Percentiles rank a stretch among this genome's conserved stretches.
These are phyloP conservation scores for Corynascus novoguineensis DNA, from an alignment of 495 filamentous ascomycete species.

Conservation along the genomic window DNA sequence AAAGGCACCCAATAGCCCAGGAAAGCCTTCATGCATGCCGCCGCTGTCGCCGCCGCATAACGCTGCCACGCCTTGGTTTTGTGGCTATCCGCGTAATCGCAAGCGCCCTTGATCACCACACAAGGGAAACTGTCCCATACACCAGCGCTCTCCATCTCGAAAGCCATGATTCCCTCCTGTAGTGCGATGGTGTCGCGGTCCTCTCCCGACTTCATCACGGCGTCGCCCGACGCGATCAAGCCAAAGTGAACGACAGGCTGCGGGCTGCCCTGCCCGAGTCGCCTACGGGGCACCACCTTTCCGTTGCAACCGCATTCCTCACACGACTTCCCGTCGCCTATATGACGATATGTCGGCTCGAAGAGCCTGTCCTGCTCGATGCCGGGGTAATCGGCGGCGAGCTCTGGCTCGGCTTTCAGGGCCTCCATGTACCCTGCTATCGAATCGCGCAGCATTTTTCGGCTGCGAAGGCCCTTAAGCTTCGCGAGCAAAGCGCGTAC, in stretches of 20 bases:
- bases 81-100: constrained; percentile 42
- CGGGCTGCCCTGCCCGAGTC: not conserved
- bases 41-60: constrained; percentile 38
- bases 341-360: constrained; percentile 21
- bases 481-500: constrained; percentile 23
- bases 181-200: constrained; percentile 22
- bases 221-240: constrained; percentile 25
- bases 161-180: constrained; percentile 26
- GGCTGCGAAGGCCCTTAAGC: not conserved
- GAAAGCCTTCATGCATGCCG: constrained; percentile 22
- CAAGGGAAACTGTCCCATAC: constrained; percentile 34
- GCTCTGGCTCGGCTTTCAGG: constrained; percentile 9
- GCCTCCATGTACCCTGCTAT: constrained; percentile 13
- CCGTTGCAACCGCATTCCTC: not conserved
- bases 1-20: constrained; percentile 12
- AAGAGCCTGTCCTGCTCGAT: constrained; percentile 30
- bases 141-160: constrained; percentile 43
- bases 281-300: not conserved
- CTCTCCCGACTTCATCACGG: constrained; percentile 27
- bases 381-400: constrained; percentile 19
- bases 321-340: not conserved
- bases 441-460: constrained; percentile 9
- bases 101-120: constrained; percentile 37
- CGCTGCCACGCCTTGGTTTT: constrained; percentile 40
- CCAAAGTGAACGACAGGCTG: constrained; percentile 14